Percentiles rank a stretch among this genome's conserved stretches.
Evolutionary conservation across 768 basidiomycete genomes (phyloP).

Genomic region (Phlebiopsis flavidoalba): DNA sequence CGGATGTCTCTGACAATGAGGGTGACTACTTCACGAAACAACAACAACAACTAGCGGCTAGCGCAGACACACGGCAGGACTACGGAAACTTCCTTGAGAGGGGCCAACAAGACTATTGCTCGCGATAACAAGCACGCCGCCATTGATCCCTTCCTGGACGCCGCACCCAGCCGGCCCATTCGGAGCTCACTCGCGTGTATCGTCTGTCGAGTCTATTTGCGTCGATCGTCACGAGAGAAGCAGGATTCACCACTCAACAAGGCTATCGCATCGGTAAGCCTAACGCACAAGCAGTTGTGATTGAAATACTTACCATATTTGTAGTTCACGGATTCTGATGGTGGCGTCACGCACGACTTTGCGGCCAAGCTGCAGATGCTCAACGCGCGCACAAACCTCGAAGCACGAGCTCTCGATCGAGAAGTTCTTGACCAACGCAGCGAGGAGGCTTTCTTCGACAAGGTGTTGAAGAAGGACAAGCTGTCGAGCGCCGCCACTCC

Average conservation of each 20-base stretch:
- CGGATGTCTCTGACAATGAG: slow-evolving; percentile 52
- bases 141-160: slow-evolving; percentile 83
- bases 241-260: slow-evolving; percentile 88
- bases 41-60: slow-evolving; percentile 25
- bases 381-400: slow-evolving; percentile 77
- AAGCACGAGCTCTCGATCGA: slow-evolving; percentile 91
- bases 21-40: slow-evolving; percentile 48
- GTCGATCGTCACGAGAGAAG: slow-evolving; percentile 89
- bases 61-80: slow-evolving; percentile 29
- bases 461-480: slow-evolving; percentile 85
- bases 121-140: slow-evolving; percentile 72
- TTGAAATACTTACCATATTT: not conserved
- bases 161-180: slow-evolving; percentile 70
- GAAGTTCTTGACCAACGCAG: slow-evolving; percentile 84
- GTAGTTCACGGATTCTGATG: slow-evolving; percentile 87
- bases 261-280: slow-evolving; percentile 62
- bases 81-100: slow-evolving; percentile 81
- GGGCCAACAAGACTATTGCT: slow-evolving; percentile 79
- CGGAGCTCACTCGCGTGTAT: slow-evolving; percentile 71
- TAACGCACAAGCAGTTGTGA: slow-evolving; percentile 35
- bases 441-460: slow-evolving; percentile 90
- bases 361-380: slow-evolving; percentile 78
- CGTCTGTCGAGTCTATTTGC: slow-evolving; percentile 90
- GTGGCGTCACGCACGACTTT: slow-evolving; percentile 86
- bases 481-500: slow-evolving; percentile 74